Percentiles rank a stretch among this genome's conserved stretches.
phyloP scores from a whole-genome alignment of 805 yeast genomes.

The Candida michaelii region DNA sequence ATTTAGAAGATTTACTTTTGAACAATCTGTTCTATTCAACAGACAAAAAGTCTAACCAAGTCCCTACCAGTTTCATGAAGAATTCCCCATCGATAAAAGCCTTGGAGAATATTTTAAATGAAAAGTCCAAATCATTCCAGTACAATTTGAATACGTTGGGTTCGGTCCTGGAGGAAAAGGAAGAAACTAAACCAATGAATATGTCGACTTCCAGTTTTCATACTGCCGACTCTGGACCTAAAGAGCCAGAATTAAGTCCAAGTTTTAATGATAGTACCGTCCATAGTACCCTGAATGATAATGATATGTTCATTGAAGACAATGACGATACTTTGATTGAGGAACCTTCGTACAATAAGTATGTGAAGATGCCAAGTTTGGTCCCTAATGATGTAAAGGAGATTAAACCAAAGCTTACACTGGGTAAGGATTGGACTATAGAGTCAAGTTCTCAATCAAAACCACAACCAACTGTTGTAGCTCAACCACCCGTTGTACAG shows the following conservation, averaged over 20 bases:
- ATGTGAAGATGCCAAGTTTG: slow-evolving; percentile 16
- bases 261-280: slow-evolving; percentile 15
- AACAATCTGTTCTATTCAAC: slow-evolving; percentile 32
- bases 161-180: not conserved
- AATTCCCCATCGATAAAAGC: slow-evolving; percentile 43
- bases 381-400: slow-evolving; percentile 13
- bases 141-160: slow-evolving; percentile 13
- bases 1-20: slow-evolving; percentile 32
- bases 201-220: slow-evolving; percentile 12
- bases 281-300: slow-evolving; percentile 9
- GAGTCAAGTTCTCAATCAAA: too few species aligned
- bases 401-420: not conserved
- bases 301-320: slow-evolving; percentile 13
- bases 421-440: too few species aligned
- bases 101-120: slow-evolving; percentile 33
- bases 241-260: slow-evolving; percentile 2
- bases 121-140: slow-evolving; percentile 18
- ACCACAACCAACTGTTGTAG: too few species aligned
- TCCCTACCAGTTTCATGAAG: slow-evolving; percentile 32
- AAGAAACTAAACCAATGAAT: not conserved
- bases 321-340: slow-evolving; percentile 29
- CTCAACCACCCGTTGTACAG: too few species aligned
- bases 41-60: slow-evolving; percentile 21
- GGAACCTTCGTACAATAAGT: slow-evolving; percentile 11
- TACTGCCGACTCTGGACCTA: slow-evolving; percentile 12